Base-by-base conservation (phyloP, 2,329 filamentous ascomycete species). In the Magnaporthiopsis rhizophila region DNA sequence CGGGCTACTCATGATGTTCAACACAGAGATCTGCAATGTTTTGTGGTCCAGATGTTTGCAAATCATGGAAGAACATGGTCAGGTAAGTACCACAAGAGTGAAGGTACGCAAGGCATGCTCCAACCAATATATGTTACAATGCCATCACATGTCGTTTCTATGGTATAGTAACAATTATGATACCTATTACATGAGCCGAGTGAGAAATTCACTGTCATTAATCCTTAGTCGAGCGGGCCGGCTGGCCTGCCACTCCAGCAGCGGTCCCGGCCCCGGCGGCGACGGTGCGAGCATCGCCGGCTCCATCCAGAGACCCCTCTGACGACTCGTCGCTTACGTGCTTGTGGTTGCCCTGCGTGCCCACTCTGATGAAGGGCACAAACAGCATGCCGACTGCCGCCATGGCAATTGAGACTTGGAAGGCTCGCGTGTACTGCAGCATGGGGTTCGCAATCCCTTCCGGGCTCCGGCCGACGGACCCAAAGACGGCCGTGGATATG, bases 401-500 rank as follows among this genome's bases (percentile, higher is more conserved):
- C n/a, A 79, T 72, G 0, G 75, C 79, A 3, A 80, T 72, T 0
- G 78, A 74, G 24, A 81, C 81, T 75, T 83, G 80, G 67, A 84
- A 85, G 0, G 78, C 78, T 11, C 79, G 78, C 3, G 79, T 77
- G 68, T 81, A 86, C 9, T 83, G 80, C 64, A 81, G 74, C 58
- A 79, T 78, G 0, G 72, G 69, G 63, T 83, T 77, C 18, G 72
- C 72, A 12, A 75, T 72, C 64, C 71, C 69, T 36, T 68, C 68
- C 3, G 71, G 59, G 3, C 70, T 72, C 24, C 67, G 68, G 45
- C 80, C 78, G 62, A 82, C 78, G 0, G 80, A 80, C 67, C 80
- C 82, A 69, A 83, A 87, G 9, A 87, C 78, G 0, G 86, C 86
- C 0, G 86, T 89, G 3, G 84, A 80, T 61, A 89, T 80, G 1